These are phyloP conservation scores for Schizochytrium sp. DNA, from an alignment of 108 stramenopile species.

Conservation along the genomic window DNA sequence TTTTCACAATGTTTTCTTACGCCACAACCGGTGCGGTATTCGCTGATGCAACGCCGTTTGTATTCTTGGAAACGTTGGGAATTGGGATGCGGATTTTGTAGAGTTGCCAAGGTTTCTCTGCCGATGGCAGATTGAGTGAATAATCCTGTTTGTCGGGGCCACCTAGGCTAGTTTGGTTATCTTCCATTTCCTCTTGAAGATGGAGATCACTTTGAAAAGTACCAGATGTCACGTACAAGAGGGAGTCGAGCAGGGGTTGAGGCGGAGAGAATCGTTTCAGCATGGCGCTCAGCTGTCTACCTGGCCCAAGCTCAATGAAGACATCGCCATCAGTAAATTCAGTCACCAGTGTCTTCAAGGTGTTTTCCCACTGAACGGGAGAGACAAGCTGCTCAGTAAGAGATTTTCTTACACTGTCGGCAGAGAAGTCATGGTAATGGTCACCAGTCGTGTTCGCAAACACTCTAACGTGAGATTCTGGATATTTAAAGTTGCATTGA, in stretches of 20 bases:
- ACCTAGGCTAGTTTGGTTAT: no score
- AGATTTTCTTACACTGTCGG: neutral
- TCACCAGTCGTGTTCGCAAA: conserved; percentile 27
- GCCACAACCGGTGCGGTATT: no score
- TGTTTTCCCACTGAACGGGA: conserved; percentile 33
- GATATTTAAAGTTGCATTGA: no score
- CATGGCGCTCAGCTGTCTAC: conserved; percentile 43
- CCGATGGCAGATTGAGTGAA: no score
- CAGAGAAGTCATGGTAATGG: neutral
- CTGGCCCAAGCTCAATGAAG: conserved; percentile 29
- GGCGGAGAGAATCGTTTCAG: conserved; percentile 17
- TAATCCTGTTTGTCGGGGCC: no score
- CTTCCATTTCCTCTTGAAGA: no score
- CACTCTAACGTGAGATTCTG: neutral
- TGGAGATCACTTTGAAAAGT: neutral
- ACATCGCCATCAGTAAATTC: neutral
- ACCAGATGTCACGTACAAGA: neutral
- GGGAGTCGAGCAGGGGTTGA: neutral
- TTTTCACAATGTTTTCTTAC: no score
- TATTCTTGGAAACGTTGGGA: no score
- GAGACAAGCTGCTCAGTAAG: conserved; percentile 13
- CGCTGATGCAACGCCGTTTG: no score
- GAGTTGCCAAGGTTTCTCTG: no score
- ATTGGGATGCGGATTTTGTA: no score
- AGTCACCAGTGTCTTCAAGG: neutral